Base-by-base conservation (phyloP, 2,329 filamentous ascomycete species). In the Fusarium setosum region DNA sequence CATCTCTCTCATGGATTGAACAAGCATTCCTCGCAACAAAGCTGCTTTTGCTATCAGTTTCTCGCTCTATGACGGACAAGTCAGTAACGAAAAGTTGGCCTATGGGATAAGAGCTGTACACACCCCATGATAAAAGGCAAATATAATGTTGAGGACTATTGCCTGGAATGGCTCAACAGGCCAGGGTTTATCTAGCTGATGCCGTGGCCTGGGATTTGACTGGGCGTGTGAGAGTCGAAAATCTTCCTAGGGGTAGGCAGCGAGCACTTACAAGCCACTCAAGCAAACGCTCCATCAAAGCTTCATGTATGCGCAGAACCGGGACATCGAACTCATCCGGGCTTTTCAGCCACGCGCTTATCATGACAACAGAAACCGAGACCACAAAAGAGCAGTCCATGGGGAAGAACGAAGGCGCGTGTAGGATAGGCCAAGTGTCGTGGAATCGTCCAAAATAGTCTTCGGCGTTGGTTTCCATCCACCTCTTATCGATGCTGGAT, bases 371-470 rank as follows among this genome's bases (percentile, higher is more conserved):
- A 0, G 77, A 75, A 1, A 67, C 69, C 1, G 73, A 51, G 4
- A 77, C 17, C 5, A 70, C 18, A 3, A 73, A 51, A 3, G 76
- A 69, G 72, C 72, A 13, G 57, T 71, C 29, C 77, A 73, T 21
- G 65, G 72, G 34, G 72, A 74, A 48, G 29, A 77, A 77, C 1
- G 73, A 67, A 1, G 80, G 79, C 0, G 70, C 72, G 59, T 81
- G 80, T 5, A 83, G 64, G 3, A 81, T 67, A 6, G 81, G 77
- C 73, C 80, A 83, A 1, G 74, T 73, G 24, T 79, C 72, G 55
- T 83, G 81, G 26, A 82, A 80, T 0, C 73, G 59, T 0, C 69
- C 69, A n/a, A 83, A 74, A 32, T 81, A 85, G 0, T 74, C 68
- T 1, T 73, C 69, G 1, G 70, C 59, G 13, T 57, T 59, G 1